Percentiles rank a stretch among this genome's conserved stretches.
These are phyloP conservation scores for Fusarium mexicanum DNA, from an alignment of 2,329 filamentous ascomycete species.

Conservation along the genomic window DNA sequence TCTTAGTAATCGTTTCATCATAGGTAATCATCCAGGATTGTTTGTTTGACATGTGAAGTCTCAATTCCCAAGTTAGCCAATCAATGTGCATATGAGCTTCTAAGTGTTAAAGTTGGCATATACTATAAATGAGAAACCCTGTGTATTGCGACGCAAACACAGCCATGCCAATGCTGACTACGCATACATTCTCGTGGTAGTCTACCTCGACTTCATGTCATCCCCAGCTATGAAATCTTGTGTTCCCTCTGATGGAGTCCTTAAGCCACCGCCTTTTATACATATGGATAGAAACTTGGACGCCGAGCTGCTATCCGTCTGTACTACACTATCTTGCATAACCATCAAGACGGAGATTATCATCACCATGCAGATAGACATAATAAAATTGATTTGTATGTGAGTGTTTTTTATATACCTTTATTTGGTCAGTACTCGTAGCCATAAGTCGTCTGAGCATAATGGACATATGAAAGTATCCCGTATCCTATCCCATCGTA, in stretches of 20 bases:
- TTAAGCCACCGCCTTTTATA: not conserved
- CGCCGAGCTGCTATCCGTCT: constrained; percentile 1
- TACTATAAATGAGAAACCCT: not conserved
- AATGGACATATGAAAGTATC: not conserved
- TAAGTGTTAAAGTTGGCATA: too few relatives aligned
- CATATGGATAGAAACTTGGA: not conserved
- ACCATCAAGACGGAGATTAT: not conserved
- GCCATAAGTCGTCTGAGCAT: not conserved
- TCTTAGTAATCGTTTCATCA: not conserved
- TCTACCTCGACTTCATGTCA: not conserved
- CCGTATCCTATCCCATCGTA: not conserved
- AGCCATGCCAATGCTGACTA: not conserved
- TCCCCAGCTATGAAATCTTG: not conserved
- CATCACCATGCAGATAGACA: not conserved
- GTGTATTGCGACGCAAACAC: not conserved
- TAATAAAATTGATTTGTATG: not conserved
- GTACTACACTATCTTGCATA: not conserved
- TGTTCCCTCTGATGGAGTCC: not conserved
- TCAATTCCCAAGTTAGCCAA: not conserved
- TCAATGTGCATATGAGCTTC: not conserved
- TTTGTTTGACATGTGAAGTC: not conserved
- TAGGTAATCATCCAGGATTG: not conserved
- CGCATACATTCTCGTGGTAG: not conserved
- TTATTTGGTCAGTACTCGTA: not conserved
- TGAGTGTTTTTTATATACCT: not conserved